Conservation (phyloP, 2,329 filamentous ascomycete species). For the Ophiostoma himal-ulmi region DNA sequence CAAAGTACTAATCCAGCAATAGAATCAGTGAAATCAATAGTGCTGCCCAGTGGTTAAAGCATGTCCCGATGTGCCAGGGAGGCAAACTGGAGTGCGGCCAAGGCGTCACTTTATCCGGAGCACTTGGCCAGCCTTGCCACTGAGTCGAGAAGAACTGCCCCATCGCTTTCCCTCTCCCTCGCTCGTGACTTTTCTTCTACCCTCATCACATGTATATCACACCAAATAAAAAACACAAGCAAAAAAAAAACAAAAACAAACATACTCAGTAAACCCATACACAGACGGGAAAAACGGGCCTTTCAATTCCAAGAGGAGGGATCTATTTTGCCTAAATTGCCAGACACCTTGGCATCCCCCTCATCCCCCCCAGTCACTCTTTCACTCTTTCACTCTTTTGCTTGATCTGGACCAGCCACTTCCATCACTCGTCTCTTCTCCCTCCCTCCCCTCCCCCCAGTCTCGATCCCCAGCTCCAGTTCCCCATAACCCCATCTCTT, state of each 20-base stretch:
- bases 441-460: neutral
- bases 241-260: neutral
- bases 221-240: neutral
- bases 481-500: neutral
- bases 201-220: neutral
- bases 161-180: no score
- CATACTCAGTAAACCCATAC: neutral
- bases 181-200: neutral
- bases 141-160: neutral
- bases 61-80: neutral
- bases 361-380: neutral
- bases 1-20: neutral
- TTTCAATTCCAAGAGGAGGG: neutral
- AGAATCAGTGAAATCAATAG: neutral
- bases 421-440: no score
- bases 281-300: constrained; percentile 6
- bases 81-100: neutral
- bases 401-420: neutral
- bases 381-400: neutral
- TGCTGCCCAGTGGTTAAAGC: neutral
- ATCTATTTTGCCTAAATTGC: constrained; percentile 2
- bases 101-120: neutral
- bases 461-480: neutral
- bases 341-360: neutral
- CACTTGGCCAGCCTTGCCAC: constrained; percentile 7